Conservation (phyloP, 768 basidiomycete species). For the Tylopilus felleus region DNA sequence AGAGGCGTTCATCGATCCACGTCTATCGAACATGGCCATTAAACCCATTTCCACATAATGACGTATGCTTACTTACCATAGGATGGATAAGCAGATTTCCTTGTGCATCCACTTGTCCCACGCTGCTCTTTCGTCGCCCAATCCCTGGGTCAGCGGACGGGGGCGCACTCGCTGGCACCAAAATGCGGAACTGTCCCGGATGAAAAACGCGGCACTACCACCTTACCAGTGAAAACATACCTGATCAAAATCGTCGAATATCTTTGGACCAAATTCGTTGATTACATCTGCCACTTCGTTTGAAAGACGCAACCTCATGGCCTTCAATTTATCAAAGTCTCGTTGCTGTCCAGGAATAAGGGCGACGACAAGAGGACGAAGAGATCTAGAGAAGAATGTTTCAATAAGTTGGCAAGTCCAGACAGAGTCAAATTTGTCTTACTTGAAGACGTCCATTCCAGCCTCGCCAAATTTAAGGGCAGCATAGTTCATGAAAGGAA, state of each 20-base stretch:
- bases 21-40: conserved; percentile 38
- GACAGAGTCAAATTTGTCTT: conserved; percentile 28
- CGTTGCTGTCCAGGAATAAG: conserved; percentile 86
- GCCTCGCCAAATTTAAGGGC: conserved; percentile 98
- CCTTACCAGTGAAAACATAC: conserved; percentile 37
- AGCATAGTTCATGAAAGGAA: conserved; percentile 89
- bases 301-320: conserved; percentile 68
- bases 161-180: conserved; percentile 78
- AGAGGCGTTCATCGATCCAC: conserved; percentile 92
- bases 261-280: conserved; percentile 82
- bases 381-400: conserved; percentile 53
- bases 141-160: conserved; percentile 74
- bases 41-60: neutral
- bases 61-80: conserved; percentile 50
- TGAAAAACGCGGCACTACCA: neutral
- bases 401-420: conserved; percentile 4
- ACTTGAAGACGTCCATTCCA: conserved; percentile 97
- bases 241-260: conserved; percentile 86
- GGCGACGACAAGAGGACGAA: conserved; percentile 85
- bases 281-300: conserved; percentile 82
- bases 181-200: conserved; percentile 61
- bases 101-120: conserved; percentile 82
- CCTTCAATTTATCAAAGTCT: conserved; percentile 71
- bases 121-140: conserved; percentile 77
- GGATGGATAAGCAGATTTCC: conserved; percentile 84